Evolutionary conservation across 2,329 filamentous ascomycete species (phyloP), one percentile per base, ranked within the genome.

Genomic region (Diaporthe sp.): DNA sequence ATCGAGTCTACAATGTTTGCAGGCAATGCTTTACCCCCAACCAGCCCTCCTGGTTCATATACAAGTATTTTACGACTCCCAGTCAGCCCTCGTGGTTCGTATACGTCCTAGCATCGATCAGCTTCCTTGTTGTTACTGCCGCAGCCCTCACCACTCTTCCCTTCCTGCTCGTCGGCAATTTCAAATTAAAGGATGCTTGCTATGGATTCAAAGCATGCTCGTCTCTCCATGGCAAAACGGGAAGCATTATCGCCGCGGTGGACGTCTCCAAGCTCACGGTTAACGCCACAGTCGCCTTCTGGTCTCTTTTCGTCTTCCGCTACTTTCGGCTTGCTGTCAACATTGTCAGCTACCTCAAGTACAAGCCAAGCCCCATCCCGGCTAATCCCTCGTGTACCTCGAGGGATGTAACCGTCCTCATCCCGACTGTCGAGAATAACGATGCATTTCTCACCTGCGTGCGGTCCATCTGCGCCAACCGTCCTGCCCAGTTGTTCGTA

Each of bases 261-360:
- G 51, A 9, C 51, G 7, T 61, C 57, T 17, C 22, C 34, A 25
- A 13, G 22, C 22, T 25, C 22, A 15, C n/a, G 15, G 22, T 42
- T 34, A 61, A 42, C 22, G 57, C 57, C 22, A 61, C 57, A 2
- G 57, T 15, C 12, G 57, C 57, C 57, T 61, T 61, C 22, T 42
- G 57, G 57, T 61, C 57, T 25, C 57, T 61, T 6, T 61, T 61
- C 12, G 2, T 15, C 2, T 61, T 61, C 13, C 57, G 57, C 4
- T 61, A 42, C 7, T 42, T 61, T 15, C 57, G 57, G 22, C 57
- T 61, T 42, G 57, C 57, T 15, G 57, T 61, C 57, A 42, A 61
- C 34, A 61, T 61, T 42, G 22, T 42, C 57, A 61, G 34, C 31
- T 61, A 42, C 15, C n/a, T 61, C 34, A n/a, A 1, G 4, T 61